These are phyloP conservation scores for Podospora appendiculata DNA, from an alignment of 495 filamentous ascomycete genomes.

Conservation along the genomic window DNA sequence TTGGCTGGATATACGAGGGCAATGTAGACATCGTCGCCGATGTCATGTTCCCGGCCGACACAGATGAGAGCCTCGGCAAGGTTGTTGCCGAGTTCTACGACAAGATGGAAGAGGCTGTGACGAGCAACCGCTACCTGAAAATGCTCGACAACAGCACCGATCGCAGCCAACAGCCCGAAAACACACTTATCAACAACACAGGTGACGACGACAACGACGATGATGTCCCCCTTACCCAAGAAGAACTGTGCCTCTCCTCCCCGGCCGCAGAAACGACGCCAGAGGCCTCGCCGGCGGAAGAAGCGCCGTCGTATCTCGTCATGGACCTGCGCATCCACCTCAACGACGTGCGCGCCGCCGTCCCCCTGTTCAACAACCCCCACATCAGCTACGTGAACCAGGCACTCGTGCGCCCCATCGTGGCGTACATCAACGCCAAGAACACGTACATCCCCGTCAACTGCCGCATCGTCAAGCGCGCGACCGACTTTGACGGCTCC, in stretches of 20 bases:
- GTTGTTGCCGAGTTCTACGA: constrained; percentile 94
- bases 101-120: constrained; percentile 84
- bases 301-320: constrained; percentile 65
- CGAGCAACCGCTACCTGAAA: constrained; percentile 53
- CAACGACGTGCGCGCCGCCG: constrained; percentile 83
- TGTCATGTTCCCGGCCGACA: constrained; percentile 82
- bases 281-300: constrained; percentile 10
- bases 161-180: constrained; percentile 16
- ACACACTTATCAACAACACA: constrained; percentile 17
- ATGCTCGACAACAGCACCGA: constrained; percentile 32
- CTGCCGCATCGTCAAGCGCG: constrained; percentile 85
- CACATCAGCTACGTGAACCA: constrained; percentile 94
- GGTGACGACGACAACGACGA: background rate
- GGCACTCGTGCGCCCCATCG: constrained; percentile 88
- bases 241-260: too few species aligned
- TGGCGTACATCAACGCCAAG: constrained; percentile 96
- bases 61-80: constrained; percentile 79
- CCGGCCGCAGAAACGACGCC: background rate
- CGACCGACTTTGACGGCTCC: constrained; percentile 84
- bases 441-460: constrained; percentile 90
- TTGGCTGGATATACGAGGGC: constrained; percentile 95
- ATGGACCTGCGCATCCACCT: constrained; percentile 88
- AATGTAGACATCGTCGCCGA: constrained; percentile 96
- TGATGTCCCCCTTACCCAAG: background rate
- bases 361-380: constrained; percentile 76